Percentiles rank a stretch among this genome's conserved stretches.
Conservation (phyloP, 2,329 filamentous ascomycete species). For the Huntiella abstrusa region DNA sequence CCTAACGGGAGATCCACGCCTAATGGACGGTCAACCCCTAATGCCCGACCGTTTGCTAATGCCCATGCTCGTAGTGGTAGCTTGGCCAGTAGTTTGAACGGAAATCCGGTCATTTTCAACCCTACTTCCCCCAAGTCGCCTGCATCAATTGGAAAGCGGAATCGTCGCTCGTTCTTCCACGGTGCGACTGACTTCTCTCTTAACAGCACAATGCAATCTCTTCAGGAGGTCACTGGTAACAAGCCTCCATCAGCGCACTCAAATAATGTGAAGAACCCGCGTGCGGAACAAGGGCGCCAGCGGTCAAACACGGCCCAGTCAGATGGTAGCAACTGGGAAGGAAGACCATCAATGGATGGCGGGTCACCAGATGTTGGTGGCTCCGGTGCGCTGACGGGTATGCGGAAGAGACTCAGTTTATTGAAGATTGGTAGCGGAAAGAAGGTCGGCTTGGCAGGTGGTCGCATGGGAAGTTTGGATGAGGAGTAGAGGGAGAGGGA, state of each 20-base stretch:
- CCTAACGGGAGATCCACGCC: neutral
- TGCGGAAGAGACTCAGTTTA: slow-evolving; percentile 63
- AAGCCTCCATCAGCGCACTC: neutral
- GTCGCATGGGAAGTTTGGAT: slow-evolving; percentile 33
- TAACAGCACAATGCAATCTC: slow-evolving; percentile 1
- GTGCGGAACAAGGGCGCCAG: neutral
- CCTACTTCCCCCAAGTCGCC: neutral
- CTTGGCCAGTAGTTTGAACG: slow-evolving; percentile 8
- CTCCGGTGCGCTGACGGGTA: slow-evolving; percentile 30
- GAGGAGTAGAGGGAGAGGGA: slow-evolving; percentile 27
- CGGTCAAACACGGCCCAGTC: neutral
- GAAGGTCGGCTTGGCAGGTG: slow-evolving; percentile 31
- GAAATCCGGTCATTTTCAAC: slow-evolving; percentile 8
- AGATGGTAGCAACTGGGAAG: slow-evolving; percentile 16
- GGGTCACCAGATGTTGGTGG: slow-evolving; percentile 21
- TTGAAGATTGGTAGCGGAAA: slow-evolving; percentile 53
- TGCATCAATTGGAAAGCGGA: slow-evolving; percentile 4
- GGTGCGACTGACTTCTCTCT: slow-evolving; percentile 1
- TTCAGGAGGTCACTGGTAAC: neutral
- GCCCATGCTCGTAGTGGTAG: slow-evolving; percentile 7
- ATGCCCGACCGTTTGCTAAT: neutral
- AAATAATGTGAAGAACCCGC: neutral
- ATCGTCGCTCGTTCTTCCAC: slow-evolving; percentile 11
- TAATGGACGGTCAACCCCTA: neutral
- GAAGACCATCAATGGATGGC: slow-evolving; percentile 2